Evolutionary conservation across 1,284 basidiomycete genomes (phyloP), one percentile per base, ranked within the genome.

Genomic region (Mycena citricolor): DNA sequence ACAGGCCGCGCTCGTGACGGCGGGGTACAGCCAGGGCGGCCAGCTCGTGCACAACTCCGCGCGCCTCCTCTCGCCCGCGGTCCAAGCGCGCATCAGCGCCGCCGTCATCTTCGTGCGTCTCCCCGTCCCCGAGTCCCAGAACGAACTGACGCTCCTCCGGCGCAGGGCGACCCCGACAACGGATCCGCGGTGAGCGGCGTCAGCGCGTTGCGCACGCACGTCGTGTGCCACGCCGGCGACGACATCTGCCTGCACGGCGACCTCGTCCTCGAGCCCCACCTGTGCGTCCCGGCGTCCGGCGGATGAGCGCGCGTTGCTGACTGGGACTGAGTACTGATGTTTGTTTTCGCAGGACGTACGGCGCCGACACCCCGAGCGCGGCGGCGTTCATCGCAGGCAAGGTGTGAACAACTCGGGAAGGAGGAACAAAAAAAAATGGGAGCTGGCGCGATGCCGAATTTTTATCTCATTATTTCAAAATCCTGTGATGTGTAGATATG

Each of bases 21-120:
- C n/a, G n/a, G 43, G 48, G 6, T 49, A 49, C 31, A 39, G 36
- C 10, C 47, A 44, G 37, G 47, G 47, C 16, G 47, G 41, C 4
- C 49, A 51, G 28, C 41, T 51, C 20, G 49, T 51, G 3, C 49
- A 51, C 41, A 47, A 51, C 30, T 51, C 44, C 23, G 49, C 41
- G 28, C 36, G 34, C 22, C 16, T 35, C 20, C 35, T 51, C 38
- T 47, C 49, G 2, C 21, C 49, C 12, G 40, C 32, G 14, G 44
- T 50, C 14, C 20, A 23, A 5, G 8, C 44, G 20, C 49, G 30
- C 17, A 43, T 51, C 40, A 44, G 43, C 2, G 45, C 50, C 4
- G 50, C 29, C 10, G 50, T 51, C 11, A 51, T 47, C 30, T 51
- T 51, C 21, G 45, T 52, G 12, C 25, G 45, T 29, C 2, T n/a